Evolutionary conservation across 1,284 basidiomycete genomes (phyloP), one percentile per base, ranked within the genome.

Genomic region (Heterobasidion annosum): DNA sequence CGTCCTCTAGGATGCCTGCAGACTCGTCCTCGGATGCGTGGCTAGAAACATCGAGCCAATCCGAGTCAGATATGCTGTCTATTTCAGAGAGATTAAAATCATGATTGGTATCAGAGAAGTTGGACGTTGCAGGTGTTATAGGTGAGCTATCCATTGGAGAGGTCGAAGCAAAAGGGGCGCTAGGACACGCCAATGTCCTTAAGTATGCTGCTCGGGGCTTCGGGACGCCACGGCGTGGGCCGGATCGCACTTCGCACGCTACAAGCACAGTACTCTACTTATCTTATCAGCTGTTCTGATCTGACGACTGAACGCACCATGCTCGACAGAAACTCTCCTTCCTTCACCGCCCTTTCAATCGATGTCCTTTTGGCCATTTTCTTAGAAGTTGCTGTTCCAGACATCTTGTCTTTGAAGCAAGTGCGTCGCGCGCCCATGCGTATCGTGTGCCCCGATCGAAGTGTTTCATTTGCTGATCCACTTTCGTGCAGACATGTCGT

Each of bases 31-130:
- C 84, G 43, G 83, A 85, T 54, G 80, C 79, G 68, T 76, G 79
- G 62, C 80, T 83, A 43, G 82, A 70, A 57, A 89, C 76, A 62
- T 89, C 86, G 62, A 87, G 81, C 86, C 86, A 88, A 68, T 88
- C 85, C 37, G 84, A 87, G 70, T 89, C 87, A 42, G 86, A 89
- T 59, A 80, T 67, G 59, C 68, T 78, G 65, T 85, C 85, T 59
- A 75, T 64, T 64, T 88, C 86, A 61, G 82, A 80, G 64, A 77
- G 70, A 56, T 63, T 63, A 52, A 57, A 62, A 49, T 62, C 53
- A 37, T 59, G 52, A 15, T 33, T 25, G 44, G 42, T 40, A 19
- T 54, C 53, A 40, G 37, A 40, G 37, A n/a, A 40, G 3, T 40
- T 57, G 33, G 52, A 19, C 16, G 53, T 49, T 49, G 49, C 48